Evolutionary conservation across 257 asterid species (phyloP).

Genomic region (Rhazya stricta): DNA sequence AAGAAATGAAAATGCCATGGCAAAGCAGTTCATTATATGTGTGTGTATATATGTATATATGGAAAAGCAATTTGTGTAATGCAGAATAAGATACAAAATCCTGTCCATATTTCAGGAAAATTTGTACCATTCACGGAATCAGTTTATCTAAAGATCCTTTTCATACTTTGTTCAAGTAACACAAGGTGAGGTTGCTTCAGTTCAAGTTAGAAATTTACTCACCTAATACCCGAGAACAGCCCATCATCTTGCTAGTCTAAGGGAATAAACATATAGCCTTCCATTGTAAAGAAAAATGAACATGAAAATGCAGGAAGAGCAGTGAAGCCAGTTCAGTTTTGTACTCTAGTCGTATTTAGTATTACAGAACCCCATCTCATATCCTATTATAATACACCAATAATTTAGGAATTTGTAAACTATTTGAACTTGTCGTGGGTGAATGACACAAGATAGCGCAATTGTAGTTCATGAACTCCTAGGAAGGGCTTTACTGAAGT

Average conservation of each 20-base stretch:
- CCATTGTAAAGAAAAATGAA: neutral
- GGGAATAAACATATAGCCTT: neutral
- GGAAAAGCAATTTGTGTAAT: neutral
- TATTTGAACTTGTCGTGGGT: neutral
- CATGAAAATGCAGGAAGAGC: neutral
- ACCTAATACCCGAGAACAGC: neutral
- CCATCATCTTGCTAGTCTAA: neutral
- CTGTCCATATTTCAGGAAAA: neutral
- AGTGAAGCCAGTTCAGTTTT: neutral
- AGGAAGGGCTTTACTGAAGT: neutral
- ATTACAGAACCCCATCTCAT: neutral
- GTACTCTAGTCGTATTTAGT: neutral
- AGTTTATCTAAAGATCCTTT: neutral
- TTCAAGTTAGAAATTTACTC: neutral
- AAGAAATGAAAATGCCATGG: constrained; percentile 2
- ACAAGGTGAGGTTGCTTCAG: neutral
- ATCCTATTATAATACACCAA: neutral
- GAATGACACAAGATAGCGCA: neutral
- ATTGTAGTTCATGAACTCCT: neutral
- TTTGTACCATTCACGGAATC: neutral
- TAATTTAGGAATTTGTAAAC: neutral
- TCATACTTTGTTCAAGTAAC: neutral
- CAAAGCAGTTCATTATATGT: neutral
- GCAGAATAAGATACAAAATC: neutral
- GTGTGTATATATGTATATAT: neutral